These are phyloP conservation scores for Trichosphaerium sp. DNA, from an alignment of 78 protist species.

Conservation along the genomic window DNA sequence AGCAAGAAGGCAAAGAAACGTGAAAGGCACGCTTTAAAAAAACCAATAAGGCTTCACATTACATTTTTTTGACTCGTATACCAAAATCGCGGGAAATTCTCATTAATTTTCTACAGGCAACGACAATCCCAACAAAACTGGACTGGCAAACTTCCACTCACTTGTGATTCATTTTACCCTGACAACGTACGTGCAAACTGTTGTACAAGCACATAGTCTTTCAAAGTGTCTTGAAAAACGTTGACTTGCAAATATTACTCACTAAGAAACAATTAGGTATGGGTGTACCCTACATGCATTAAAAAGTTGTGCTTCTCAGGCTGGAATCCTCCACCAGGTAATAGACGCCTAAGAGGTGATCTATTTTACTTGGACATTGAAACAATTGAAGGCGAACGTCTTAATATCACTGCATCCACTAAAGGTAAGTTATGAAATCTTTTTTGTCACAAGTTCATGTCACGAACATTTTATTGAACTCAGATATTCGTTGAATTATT, in stretches of 20 bases:
- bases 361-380: slow-evolving; percentile 45
- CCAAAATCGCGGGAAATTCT: neutral
- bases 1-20: neutral
- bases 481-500: too few relatives aligned
- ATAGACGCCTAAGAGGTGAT: slow-evolving; percentile 39
- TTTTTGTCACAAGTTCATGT: slow-evolving; percentile 36
- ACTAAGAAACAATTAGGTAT: too few relatives aligned
- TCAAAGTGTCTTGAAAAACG: slow-evolving; percentile 10
- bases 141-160: too few relatives aligned
- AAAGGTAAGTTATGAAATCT: too few relatives aligned
- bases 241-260: slow-evolving; percentile 11
- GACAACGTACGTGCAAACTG: slow-evolving; percentile 5
- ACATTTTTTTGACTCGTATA: neutral
- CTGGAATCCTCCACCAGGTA: slow-evolving; percentile 58
- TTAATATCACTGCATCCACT: neutral
- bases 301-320: slow-evolving; percentile 28
- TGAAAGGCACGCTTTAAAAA: neutral
- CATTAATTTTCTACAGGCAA: neutral
- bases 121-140: too few relatives aligned
- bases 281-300: slow-evolving; percentile 6
- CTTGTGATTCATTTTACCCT: too few relatives aligned
- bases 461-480: too few relatives aligned
- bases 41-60: neutral
- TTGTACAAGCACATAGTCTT: neutral
- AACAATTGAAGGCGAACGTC: slow-evolving; percentile 7